Conservation (phyloP, 805 yeast species). For the Kurtzmaniella fragi region DNA sequence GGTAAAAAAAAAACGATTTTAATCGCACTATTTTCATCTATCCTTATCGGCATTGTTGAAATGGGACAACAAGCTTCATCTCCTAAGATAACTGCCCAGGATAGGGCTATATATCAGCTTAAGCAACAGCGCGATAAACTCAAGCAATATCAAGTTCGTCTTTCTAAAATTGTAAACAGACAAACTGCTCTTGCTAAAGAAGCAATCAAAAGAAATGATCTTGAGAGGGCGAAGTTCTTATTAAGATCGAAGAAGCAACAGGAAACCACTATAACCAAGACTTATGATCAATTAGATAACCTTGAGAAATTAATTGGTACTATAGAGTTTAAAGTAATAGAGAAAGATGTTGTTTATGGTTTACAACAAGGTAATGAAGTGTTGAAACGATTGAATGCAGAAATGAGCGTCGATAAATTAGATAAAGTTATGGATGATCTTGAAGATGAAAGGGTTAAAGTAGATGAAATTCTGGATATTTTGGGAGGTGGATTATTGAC, state of each 20-base stretch:
- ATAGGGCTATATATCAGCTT: conserved; percentile 78
- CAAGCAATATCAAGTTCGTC: conserved; percentile 61
- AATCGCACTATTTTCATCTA: too few species aligned
- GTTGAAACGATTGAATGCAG: conserved; percentile 68
- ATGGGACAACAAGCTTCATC: conserved; percentile 43
- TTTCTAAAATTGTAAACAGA: conserved; percentile 50
- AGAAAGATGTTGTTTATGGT: conserved; percentile 78
- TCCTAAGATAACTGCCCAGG: conserved; percentile 74
- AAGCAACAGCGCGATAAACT: conserved; percentile 86
- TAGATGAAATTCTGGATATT: conserved; percentile 61
- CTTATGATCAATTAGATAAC: conserved; percentile 73
- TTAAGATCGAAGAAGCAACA: conserved; percentile 80
- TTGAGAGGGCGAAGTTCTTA: conserved; percentile 60
- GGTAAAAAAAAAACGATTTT: too few species aligned
- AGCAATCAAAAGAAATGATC: conserved; percentile 49
- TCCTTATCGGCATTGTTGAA: not conserved
- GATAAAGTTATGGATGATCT: conserved; percentile 80
- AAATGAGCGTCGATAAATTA: conserved; percentile 72
- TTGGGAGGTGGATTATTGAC: conserved; percentile 41
- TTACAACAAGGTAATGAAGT: conserved; percentile 76
- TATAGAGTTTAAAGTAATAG: conserved; percentile 86
- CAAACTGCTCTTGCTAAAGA: conserved; percentile 60
- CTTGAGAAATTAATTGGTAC: conserved; percentile 73
- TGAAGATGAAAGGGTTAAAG: conserved; percentile 76
- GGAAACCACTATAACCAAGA: conserved; percentile 59